A percentile compares a stretch with the other conserved stretches of the same genome.
phyloP scores from a whole-genome alignment of 129 eudicot species.

The Saussurea involucrata region DNA sequence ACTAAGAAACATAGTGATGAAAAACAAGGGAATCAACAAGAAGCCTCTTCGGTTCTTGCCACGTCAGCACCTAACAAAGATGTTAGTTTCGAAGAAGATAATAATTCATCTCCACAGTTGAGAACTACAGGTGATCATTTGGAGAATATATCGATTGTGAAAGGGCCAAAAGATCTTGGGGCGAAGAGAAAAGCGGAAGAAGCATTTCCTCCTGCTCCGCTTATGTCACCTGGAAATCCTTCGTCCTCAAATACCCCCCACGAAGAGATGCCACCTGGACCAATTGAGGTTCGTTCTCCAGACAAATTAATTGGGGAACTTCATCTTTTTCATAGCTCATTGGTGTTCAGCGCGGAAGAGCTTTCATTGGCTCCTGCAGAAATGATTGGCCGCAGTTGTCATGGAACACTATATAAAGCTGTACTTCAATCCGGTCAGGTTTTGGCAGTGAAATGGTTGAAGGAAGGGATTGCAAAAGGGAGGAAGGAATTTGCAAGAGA shows the following conservation, averaged over 20 bases:
- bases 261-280: constrained; percentile 32
- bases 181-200: constrained; percentile 30
- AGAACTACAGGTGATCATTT: constrained; percentile 18
- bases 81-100: constrained; percentile 11
- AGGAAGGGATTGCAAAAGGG: constrained; percentile 87
- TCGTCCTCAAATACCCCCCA: constrained; percentile 33
- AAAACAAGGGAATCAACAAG: constrained; percentile 32
- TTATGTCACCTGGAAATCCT: constrained; percentile 26
- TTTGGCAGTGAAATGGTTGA: constrained; percentile 74
- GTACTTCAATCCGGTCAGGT: constrained; percentile 49
- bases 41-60: constrained; percentile 30
- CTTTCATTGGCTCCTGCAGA: constrained; percentile 87
- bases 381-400: constrained; percentile 83
- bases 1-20: constrained; percentile 26
- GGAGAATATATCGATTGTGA: constrained; percentile 24
- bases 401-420: constrained; percentile 83
- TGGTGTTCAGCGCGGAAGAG: constrained; percentile 63
- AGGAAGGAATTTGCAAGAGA: constrained; percentile 78
- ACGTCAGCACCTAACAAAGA: constrained; percentile 23
- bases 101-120: constrained; percentile 19
- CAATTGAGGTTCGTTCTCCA: constrained; percentile 55
- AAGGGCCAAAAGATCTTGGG: constrained; percentile 25
- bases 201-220: constrained; percentile 34
- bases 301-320: constrained; percentile 79
- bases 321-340: constrained; percentile 58